Base-by-base conservation (phyloP, 1,139 yeast species). In the Yamadazyma taylorii region DNA sequence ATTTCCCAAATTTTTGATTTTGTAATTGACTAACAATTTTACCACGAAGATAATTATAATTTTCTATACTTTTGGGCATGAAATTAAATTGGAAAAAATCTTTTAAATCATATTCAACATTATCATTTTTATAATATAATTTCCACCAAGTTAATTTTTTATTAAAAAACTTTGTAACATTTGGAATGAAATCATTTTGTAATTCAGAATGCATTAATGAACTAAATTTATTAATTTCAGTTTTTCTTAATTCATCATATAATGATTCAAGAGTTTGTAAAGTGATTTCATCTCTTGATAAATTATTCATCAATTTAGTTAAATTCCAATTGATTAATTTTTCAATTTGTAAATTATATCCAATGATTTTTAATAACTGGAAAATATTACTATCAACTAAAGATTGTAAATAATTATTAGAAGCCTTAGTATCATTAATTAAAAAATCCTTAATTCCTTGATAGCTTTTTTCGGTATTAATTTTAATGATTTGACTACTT, bases 81-180 rank as follows among this genome's bases (percentile, higher is more conserved):
- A 69, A 71, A 24, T 61, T 51, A 6, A 45, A 35, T 34, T 46
- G 55, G 38, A 71, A 63, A 42, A 47, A 69, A 39, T 71, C 76
- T 39, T 69, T 70, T 32, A 71, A 51, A 36, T 63, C 69, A 41
- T 71, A 71, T 50, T 70, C 75, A 12, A 72, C 70, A 42, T 71
- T 70, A 41, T 72, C 78, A 42, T 71, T 71, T 35, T 60, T 63
- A 40, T 56, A 59, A 47, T 72, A 72, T 14, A 72, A 53, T 43
- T 60, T 69, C 73, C 74, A 71, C 77, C 77, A 72, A 21, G 52
- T 48, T 30, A 72, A 57, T 15, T 55, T 60, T 19, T 48, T 52
- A 8, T 45, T 49, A 54, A 72, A 68, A 40, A 58, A 68, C 1
- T 40, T 45, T 6, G 46, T 45, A 1, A 70, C 59, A 3, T 48